These are phyloP conservation scores for Helichrysum umbraculigerum DNA, from an alignment of 129 eudicot genomes.

Conservation along the genomic window DNA sequence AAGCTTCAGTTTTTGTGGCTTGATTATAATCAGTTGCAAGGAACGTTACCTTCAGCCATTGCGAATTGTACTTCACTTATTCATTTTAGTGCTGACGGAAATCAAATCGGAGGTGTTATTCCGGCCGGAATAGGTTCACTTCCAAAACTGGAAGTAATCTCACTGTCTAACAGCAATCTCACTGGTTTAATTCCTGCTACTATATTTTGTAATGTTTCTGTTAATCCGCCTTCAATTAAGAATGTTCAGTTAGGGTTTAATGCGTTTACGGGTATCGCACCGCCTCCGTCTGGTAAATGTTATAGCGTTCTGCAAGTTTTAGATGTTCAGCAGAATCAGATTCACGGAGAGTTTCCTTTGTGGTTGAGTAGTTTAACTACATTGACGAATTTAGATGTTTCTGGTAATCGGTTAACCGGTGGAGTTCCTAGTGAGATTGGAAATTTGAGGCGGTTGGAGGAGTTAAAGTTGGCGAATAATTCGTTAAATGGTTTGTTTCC, in stretches of 20 bases:
- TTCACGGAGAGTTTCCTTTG: constrained; percentile 52
- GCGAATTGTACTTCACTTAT: constrained; percentile 64
- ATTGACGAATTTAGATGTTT: constrained; percentile 58
- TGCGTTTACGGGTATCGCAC: constrained; percentile 46
- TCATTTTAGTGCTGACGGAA: constrained; percentile 71
- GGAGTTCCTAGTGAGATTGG: constrained; percentile 50
- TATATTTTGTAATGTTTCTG: constrained; percentile 48
- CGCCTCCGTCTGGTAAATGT: constrained; percentile 40
- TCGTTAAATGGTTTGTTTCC: constrained; percentile 67
- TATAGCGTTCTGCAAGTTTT: constrained; percentile 51
- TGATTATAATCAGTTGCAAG: constrained; percentile 52
- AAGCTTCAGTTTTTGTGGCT: constrained; percentile 53
- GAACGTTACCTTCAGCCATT: constrained; percentile 73
- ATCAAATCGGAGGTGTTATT: constrained; percentile 55
- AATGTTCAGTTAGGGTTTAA: constrained; percentile 68
- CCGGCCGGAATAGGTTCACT: constrained; percentile 62
- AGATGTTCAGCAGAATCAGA: constrained; percentile 63
- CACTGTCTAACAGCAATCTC: constrained; percentile 49
- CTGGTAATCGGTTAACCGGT: constrained; percentile 69
- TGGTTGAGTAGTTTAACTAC: constrained; percentile 50
- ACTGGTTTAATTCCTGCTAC: constrained; percentile 59
- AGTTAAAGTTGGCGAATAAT: constrained; percentile 63
- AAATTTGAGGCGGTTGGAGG: constrained; percentile 53
- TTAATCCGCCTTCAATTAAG: constrained; percentile 36
- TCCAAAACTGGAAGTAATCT: constrained; percentile 53